Base-by-base conservation (phyloP, 345 rosid species). In the Melaleuca quinquenervia region DNA sequence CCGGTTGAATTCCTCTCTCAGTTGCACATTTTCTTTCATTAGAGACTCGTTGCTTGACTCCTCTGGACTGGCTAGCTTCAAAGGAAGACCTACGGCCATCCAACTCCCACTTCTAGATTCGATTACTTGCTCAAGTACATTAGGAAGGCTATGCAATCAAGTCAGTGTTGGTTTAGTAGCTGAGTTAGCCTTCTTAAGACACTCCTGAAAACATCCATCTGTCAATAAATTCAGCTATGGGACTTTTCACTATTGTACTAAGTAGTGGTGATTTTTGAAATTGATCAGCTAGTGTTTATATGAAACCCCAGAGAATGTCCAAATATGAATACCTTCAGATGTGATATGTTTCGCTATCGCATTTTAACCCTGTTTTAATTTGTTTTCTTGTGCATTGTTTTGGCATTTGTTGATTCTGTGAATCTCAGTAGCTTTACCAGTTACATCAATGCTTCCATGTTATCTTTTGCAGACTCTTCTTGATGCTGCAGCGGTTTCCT, bases 401-500 rank as follows among this genome's bases (percentile, higher is more conserved):
- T 55, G 52, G 32, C 32, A 50, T 50, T 52, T 50, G 70, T 76
- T 21, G 11, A 15, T 54, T 44, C 54, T 50, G 2, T 86, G 84
- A 62, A 50, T 84, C 50, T 83, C 52, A 52, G 29, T n/a, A 32
- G 12, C 16, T 52, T 27, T 56, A 12, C 51, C 51, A 24, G 80
- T 52, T 18, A n/a, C 5, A 0, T 9, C 29, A 84, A 75, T 41
- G 41, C 58, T 29, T 86, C 22, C 74, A 50, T 83, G 82, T 82
- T 64, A 74, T 89, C 29, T 89, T 87, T 50, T 93, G 82, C 92
- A 96, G 99, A 92, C 94, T 96, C 70, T 96, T 96, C 90, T 82
- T 96, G 86, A 96, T 96, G 99, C 89, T 96, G 91, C 96, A 92
- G 91, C 96, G 95, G 10, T 96, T 96, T 88, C 99, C 99, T 87